Conservation (phyloP, 2,329 filamentous ascomycete species). For the Hirsutella thompsonii region DNA sequence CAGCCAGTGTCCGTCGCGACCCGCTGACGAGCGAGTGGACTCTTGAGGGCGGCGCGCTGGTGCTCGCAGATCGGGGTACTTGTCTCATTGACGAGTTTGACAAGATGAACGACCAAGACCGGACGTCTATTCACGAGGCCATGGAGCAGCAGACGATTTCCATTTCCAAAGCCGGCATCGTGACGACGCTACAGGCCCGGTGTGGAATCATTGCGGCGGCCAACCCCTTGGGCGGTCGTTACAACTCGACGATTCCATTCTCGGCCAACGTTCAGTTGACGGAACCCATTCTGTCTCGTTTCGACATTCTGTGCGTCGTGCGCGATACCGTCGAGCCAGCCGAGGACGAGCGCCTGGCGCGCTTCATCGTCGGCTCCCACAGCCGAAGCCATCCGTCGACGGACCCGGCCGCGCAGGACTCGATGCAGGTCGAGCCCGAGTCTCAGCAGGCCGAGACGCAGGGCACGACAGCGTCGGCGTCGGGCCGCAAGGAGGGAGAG, state of each 20-base stretch:
- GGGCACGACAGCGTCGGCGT: slow-evolving; percentile 6
- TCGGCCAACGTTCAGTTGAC: slow-evolving; percentile 94
- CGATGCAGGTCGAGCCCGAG: slow-evolving; percentile 52
- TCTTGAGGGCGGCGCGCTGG: slow-evolving; percentile 85
- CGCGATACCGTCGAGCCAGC: slow-evolving; percentile 85
- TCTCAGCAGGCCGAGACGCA: slow-evolving; percentile 29
- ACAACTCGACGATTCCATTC: slow-evolving; percentile 93
- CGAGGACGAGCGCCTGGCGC: slow-evolving; percentile 86
- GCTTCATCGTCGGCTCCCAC: slow-evolving; percentile 91
- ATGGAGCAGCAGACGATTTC: slow-evolving; percentile 99
- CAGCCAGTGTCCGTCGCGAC: slow-evolving; percentile 88
- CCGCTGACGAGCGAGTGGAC: slow-evolving; percentile 97
- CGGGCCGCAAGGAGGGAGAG: slow-evolving; percentile 34
- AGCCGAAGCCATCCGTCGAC: slow-evolving; percentile 69
- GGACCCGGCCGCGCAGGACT: slow-evolving; percentile 30
- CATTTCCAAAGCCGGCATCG: slow-evolving; percentile 96
- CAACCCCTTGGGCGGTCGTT: slow-evolving; percentile 90
- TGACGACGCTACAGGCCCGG: slow-evolving; percentile 89
- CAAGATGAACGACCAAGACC: slow-evolving; percentile 99
- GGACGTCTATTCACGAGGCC: slow-evolving; percentile 96
- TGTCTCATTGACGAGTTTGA: slow-evolving; percentile 98
- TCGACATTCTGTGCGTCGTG: slow-evolving; percentile 93
- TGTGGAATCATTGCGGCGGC: slow-evolving; percentile 95
- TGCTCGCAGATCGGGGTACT: slow-evolving; percentile 86
- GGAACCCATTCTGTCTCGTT: slow-evolving; percentile 93